These are phyloP conservation scores for Ambrosiella cleistominuta DNA, from an alignment of 2,329 filamentous ascomycete genomes.

Conservation along the genomic window DNA sequence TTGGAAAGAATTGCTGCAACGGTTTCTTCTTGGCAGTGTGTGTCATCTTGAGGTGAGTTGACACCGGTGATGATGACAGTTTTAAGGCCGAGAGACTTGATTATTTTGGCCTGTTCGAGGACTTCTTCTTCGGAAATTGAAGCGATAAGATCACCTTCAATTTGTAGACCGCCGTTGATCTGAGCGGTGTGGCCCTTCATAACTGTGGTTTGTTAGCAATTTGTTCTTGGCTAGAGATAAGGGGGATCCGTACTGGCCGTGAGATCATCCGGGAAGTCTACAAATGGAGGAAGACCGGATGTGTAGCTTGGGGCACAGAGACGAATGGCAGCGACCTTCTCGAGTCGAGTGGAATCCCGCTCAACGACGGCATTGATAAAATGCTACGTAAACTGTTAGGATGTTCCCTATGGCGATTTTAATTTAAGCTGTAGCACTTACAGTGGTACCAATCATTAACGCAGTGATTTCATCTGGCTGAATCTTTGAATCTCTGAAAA, in stretches of 20 bases:
- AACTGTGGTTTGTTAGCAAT: constrained; percentile 2
- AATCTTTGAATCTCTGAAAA: constrained; percentile 1
- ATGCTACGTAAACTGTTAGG: constrained; percentile 19
- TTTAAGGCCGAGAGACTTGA: constrained; percentile 17
- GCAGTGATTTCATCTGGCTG: constrained; percentile 24
- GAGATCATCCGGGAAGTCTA: constrained; percentile 35
- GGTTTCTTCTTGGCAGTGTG: constrained; percentile 32
- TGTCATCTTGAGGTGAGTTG: constrained; percentile 39
- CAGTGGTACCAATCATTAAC: constrained; percentile 36
- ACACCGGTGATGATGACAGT: constrained; percentile 38
- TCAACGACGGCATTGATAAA: constrained; percentile 43
- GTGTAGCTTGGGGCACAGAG: constrained; percentile 27
- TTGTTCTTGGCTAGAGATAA: background rate
- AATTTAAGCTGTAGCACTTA: background rate
- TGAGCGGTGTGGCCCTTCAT: constrained; percentile 15
- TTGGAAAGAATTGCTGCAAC: constrained; percentile 27
- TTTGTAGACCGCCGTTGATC: constrained; percentile 15
- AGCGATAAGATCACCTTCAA: constrained; percentile 15
- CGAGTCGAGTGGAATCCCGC: constrained; percentile 29
- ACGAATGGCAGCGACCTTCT: constrained; percentile 34
- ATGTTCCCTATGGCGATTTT: background rate
- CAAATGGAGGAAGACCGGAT: constrained; percentile 30
- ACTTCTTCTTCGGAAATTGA: constrained; percentile 12
- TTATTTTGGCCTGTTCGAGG: constrained; percentile 13
- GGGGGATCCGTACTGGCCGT: background rate